A percentile compares a stretch with the other conserved stretches of the same genome.
Evolutionary conservation across 257 asterid species (phyloP).

Genomic region (Cruciata laevipes): DNA sequence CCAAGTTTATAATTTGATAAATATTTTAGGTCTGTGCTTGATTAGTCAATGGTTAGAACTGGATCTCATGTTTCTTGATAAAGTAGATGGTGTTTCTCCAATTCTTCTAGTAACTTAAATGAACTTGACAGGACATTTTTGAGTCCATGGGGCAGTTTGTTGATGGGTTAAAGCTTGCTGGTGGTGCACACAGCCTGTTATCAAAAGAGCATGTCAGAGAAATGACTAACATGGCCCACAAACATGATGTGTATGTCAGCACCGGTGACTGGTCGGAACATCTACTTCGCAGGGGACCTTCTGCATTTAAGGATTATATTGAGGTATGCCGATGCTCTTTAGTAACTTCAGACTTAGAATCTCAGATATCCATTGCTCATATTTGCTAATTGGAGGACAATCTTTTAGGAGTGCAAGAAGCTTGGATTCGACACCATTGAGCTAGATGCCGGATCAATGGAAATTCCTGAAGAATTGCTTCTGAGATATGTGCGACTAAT

Average conservation of each 20-base stretch:
- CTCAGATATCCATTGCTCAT: neutral
- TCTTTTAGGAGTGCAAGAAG: conserved; percentile 69
- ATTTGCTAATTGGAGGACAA: neutral
- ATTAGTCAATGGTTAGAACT: neutral
- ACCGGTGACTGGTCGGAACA: conserved; percentile 79
- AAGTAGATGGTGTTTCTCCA: neutral
- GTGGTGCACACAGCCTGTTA: conserved; percentile 71
- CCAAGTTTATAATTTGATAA: neutral
- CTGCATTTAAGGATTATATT: conserved; percentile 57
- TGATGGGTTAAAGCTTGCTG: conserved; percentile 77
- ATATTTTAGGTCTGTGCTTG: neutral
- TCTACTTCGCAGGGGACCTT: conserved; percentile 53
- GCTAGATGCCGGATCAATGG: conserved; percentile 69
- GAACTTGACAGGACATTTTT: conserved; percentile 51
- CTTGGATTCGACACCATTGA: conserved; percentile 88
- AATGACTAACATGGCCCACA: conserved; percentile 68
- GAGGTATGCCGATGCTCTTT: conserved; percentile 35
- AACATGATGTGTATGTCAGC: conserved; percentile 74
- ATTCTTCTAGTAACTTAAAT: neutral
- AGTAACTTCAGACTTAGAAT: neutral
- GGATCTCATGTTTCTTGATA: neutral
- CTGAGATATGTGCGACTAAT: conserved; percentile 84
- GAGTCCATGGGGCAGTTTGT: conserved; percentile 85
- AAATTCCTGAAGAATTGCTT: conserved; percentile 75
- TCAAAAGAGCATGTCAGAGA: conserved; percentile 58